A percentile compares a stretch with the other conserved stretches of the same genome.
phyloP scores from a whole-genome alignment of 768 basidiomycete genomes.

The Suillus spraguei region DNA sequence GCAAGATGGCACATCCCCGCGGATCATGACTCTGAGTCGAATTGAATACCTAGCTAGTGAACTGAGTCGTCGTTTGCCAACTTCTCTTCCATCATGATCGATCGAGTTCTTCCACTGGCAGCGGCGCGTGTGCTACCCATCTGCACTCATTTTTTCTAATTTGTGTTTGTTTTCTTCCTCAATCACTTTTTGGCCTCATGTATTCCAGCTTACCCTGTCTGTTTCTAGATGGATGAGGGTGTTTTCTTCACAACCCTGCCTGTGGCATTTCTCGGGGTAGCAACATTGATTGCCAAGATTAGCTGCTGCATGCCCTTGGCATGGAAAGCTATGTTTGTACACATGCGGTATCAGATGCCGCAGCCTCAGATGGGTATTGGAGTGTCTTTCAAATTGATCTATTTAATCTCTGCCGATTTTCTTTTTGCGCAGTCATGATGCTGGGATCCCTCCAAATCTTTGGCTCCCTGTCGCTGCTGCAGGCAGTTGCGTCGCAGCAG shows the following conservation, averaged over 20 bases:
- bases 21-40: not conserved
- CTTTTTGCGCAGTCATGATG: not conserved
- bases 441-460: not conserved
- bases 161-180: not conserved
- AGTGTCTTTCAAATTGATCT: not conserved
- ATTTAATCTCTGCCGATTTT: not conserved
- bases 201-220: not conserved
- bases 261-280: not conserved
- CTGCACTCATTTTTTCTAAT: not conserved
- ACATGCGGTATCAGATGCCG: not conserved
- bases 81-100: not conserved
- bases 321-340: not conserved
- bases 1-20: no score
- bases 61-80: not conserved
- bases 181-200: not conserved
- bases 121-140: not conserved
- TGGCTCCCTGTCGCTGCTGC: constrained; percentile 22
- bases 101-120: not conserved
- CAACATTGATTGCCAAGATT: not conserved
- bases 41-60: no score
- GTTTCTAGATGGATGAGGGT: not conserved
- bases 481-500: constrained; percentile 44
- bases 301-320: not conserved
- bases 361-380: not conserved
- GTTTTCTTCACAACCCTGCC: not conserved